Conservation (phyloP, 2,329 filamentous ascomycete genomes). For the Talaromyces sp. region DNA sequence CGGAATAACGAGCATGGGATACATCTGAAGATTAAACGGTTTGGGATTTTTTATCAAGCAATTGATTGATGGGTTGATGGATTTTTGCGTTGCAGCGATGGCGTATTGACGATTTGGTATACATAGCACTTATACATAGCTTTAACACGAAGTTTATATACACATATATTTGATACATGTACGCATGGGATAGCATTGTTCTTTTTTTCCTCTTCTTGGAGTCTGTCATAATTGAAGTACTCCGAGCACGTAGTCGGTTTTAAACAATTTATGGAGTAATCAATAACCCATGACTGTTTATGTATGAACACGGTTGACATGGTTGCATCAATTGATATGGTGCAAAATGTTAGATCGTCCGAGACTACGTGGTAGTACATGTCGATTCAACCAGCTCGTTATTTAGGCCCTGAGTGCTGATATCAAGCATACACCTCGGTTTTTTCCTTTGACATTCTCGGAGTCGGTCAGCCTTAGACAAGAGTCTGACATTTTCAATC, state of each 20-base stretch:
- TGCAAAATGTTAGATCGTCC: background rate
- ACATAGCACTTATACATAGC: background rate
- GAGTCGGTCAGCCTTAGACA: background rate
- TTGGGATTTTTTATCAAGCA: background rate
- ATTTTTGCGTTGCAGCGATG: constrained; percentile 6
- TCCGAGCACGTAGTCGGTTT: background rate
- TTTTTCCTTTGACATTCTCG: background rate
- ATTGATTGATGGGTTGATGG: background rate
- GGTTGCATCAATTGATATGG: background rate
- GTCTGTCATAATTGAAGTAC: background rate
- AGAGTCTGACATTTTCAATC: constrained; percentile 5
- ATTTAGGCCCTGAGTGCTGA: background rate
- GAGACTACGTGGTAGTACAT: background rate
- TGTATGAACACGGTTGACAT: background rate
- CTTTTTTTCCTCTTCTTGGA: background rate
- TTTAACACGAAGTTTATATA: background rate
- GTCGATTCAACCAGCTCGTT: background rate
- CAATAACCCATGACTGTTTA: background rate
- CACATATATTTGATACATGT: background rate
- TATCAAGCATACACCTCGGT: background rate
- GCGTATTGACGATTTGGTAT: background rate
- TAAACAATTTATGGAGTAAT: background rate
- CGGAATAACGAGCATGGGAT: background rate
- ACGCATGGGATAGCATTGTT: background rate
- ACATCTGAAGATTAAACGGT: background rate